phyloP scores from a whole-genome alignment of 805 yeast genomes.

The Yamadazyma paraphyllophila region DNA sequence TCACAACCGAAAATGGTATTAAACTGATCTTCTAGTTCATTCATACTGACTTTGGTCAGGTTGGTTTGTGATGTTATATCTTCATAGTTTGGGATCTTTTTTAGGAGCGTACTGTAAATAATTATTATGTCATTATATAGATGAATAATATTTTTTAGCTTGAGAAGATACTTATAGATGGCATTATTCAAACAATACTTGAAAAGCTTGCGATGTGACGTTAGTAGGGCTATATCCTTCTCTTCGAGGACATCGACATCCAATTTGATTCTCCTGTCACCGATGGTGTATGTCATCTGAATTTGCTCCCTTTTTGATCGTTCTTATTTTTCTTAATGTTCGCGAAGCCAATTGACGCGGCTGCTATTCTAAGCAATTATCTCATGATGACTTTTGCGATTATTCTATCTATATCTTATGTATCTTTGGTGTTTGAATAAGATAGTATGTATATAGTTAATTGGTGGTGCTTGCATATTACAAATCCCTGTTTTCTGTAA shows the following conservation, averaged over 20 bases:
- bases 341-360: conserved; percentile 8
- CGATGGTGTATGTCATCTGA: conserved; percentile 41
- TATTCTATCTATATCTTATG: too few species aligned
- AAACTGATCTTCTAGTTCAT: conserved; percentile 31
- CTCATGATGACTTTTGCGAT: too few species aligned
- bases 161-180: conserved; percentile 23
- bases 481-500: too few species aligned
- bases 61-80: conserved; percentile 36
- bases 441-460: too few species aligned
- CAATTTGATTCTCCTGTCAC: conserved; percentile 29
- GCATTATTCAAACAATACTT: conserved; percentile 33
- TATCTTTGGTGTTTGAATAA: too few species aligned
- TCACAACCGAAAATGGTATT: conserved; percentile 25
- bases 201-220: conserved; percentile 30
- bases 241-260: conserved; percentile 14
- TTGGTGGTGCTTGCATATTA: too few species aligned
- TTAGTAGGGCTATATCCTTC: conserved; percentile 25
- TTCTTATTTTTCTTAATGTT: neutral
- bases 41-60: conserved; percentile 18
- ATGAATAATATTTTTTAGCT: conserved; percentile 33
- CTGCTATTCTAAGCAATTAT: conserved; percentile 6
- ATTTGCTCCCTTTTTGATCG: neutral
- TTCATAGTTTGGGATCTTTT: conserved; percentile 40
- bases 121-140: conserved; percentile 37
- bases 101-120: conserved; percentile 37